These are phyloP conservation scores for Rhizodiscina lignyota DNA, from an alignment of 495 filamentous ascomycete species.

Conservation along the genomic window DNA sequence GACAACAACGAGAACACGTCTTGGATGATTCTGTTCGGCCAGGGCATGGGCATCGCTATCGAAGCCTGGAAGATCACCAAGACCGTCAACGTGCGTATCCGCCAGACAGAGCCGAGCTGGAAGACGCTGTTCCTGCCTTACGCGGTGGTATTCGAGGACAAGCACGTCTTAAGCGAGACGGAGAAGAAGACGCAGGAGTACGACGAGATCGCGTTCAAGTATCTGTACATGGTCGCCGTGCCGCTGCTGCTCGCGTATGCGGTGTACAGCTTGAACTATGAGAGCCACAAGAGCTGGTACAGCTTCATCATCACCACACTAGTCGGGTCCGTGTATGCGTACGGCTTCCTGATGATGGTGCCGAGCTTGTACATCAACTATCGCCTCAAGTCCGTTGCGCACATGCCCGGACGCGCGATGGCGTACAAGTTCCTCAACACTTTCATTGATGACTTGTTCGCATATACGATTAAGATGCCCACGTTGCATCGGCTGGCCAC, in stretches of 20 bases:
- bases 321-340: slow-evolving; percentile 92
- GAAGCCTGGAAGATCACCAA: slow-evolving; percentile 99
- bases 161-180: slow-evolving; percentile 85
- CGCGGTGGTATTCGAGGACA: slow-evolving; percentile 80
- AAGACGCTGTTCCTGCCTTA: slow-evolving; percentile 54
- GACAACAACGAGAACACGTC: slow-evolving; percentile 95
- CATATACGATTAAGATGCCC: slow-evolving; percentile 98
- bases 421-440: slow-evolving; percentile 91
- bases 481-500: slow-evolving; percentile 89
- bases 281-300: slow-evolving; percentile 97
- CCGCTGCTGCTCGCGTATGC: slow-evolving; percentile 82
- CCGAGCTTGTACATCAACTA: slow-evolving; percentile 98
- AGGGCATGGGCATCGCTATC: slow-evolving; percentile 83
- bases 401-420: slow-evolving; percentile 94
- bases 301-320: slow-evolving; percentile 80
- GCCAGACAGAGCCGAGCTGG: slow-evolving; percentile 35
- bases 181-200: slow-evolving; percentile 98
- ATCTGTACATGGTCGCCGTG: slow-evolving; percentile 81
- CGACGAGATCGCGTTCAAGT: slow-evolving; percentile 92
- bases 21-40: slow-evolving; percentile 95
- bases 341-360: slow-evolving; percentile 99
- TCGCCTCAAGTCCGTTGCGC: slow-evolving; percentile 84
- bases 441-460: slow-evolving; percentile 79
- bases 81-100: slow-evolving; percentile 75
- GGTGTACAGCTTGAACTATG: slow-evolving; percentile 76